Conservation (phyloP, 31 red algal genomes). For the Bonnemaisonia californica region DNA sequence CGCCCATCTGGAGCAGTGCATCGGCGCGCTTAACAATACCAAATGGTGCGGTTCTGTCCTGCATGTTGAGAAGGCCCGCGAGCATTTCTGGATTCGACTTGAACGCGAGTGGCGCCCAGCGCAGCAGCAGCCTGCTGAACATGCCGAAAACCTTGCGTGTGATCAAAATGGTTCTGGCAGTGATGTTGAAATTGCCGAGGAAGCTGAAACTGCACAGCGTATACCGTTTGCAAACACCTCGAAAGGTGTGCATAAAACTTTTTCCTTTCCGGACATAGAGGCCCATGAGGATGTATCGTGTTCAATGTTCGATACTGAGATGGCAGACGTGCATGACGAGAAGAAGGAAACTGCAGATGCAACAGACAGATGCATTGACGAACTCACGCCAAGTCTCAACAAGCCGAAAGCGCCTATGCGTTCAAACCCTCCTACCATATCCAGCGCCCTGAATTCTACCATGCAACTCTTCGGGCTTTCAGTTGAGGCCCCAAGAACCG, state of each 20-base stretch:
- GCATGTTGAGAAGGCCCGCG: constrained; percentile 33
- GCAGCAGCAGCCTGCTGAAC: neutral
- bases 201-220: neutral
- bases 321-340: neutral
- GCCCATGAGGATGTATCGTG: neutral
- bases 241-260: neutral
- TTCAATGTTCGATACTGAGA: neutral
- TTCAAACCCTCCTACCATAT: neutral
- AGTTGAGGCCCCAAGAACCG: neutral
- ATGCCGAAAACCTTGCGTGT: too few species aligned
- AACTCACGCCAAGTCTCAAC: neutral
- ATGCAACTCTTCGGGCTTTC: neutral
- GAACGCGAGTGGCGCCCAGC: constrained; percentile 29
- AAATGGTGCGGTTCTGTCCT: constrained; percentile 52
- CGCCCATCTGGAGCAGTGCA: constrained; percentile 12
- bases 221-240: neutral
- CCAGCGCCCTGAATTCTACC: neutral
- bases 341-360: neutral
- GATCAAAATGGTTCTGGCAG: too few species aligned
- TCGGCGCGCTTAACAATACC: constrained; percentile 40
- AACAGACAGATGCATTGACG: too few species aligned
- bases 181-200: neutral
- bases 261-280: neutral
- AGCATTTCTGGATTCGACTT: constrained; percentile 43
- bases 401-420: neutral